Percentiles rank a stretch among this genome's conserved stretches.
phyloP scores from a whole-genome alignment of 106 monocot species.

The Platanthera zijinensis region DNA sequence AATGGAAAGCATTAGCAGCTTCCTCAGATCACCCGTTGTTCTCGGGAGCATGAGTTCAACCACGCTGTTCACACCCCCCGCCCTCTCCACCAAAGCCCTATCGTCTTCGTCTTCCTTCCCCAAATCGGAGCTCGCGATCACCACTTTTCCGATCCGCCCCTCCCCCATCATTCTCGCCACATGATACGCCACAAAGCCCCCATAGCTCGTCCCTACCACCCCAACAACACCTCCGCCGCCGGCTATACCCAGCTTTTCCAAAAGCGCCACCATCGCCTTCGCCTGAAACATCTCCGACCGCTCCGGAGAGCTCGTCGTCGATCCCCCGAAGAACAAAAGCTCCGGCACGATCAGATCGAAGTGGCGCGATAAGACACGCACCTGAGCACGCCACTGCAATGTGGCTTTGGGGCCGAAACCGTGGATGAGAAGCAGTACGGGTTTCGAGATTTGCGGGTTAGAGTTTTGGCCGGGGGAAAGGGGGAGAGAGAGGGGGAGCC shows the following conservation, averaged over 20 bases:
- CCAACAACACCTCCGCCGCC: neutral
- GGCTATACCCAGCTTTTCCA: neutral
- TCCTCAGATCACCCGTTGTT: slow-evolving; percentile 11
- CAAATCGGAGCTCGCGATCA: slow-evolving; percentile 64
- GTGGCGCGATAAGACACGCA: slow-evolving; percentile 13
- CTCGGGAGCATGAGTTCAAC: slow-evolving; percentile 33
- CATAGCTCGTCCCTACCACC: slow-evolving; percentile 57
- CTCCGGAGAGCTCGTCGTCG: slow-evolving; percentile 14
- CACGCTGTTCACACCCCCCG: slow-evolving; percentile 16
- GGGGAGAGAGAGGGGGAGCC: neutral
- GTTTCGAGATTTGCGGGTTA: neutral
- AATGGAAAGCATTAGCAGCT: slow-evolving; percentile 12
- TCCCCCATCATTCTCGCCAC: slow-evolving; percentile 26
- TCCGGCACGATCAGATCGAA: slow-evolving; percentile 20
- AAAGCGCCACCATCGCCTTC: neutral
- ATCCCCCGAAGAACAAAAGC: slow-evolving; percentile 18
- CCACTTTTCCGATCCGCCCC: slow-evolving; percentile 25
- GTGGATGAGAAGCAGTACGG: slow-evolving; percentile 12
- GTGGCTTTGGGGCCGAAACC: slow-evolving; percentile 17
- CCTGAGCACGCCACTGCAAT: slow-evolving; percentile 21
- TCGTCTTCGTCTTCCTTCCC: slow-evolving; percentile 41
- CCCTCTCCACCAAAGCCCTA: slow-evolving; percentile 17
- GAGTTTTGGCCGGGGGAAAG: neutral
- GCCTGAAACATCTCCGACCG: slow-evolving; percentile 22
- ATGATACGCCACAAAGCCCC: slow-evolving; percentile 73